These are phyloP conservation scores for Coniochaeta prunicola DNA, from an alignment of 2,329 filamentous ascomycete genomes.

Conservation along the genomic window DNA sequence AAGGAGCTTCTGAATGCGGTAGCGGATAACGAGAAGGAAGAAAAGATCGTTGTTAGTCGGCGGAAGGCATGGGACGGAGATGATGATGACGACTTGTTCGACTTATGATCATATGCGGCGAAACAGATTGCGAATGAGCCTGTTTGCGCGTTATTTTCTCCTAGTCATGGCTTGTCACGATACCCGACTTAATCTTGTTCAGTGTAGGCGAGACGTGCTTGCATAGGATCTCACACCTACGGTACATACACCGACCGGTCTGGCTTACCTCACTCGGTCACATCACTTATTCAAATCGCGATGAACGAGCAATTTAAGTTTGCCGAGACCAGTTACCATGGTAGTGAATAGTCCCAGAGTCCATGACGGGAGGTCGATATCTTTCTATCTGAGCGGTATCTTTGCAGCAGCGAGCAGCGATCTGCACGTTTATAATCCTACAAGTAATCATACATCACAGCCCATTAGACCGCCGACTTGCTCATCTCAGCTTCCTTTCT, in stretches of 20 bases:
- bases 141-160: neutral
- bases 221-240: neutral
- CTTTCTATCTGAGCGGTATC: neutral
- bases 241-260: neutral
- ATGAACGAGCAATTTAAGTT: too few relatives aligned
- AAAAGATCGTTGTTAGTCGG: conserved; percentile 81
- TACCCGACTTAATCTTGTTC: neutral
- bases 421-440: neutral
- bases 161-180: neutral
- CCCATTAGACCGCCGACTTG: neutral
- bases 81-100: conserved; percentile 70
- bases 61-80: conserved; percentile 82
- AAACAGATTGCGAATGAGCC: neutral
- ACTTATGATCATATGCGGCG: conserved; percentile 33
- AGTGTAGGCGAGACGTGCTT: neutral
- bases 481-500: conserved; percentile 36
- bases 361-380: neutral
- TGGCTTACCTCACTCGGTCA: too few relatives aligned
- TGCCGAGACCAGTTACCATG: neutral
- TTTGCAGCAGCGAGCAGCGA: neutral
- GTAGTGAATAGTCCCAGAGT: neutral
- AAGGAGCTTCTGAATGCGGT: conserved; percentile 86
- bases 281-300: too few relatives aligned
- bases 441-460: neutral
- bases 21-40: conserved; percentile 68